Base-by-base conservation (phyloP, 2,329 filamentous ascomycete genomes). In the Nemania sp. region DNA sequence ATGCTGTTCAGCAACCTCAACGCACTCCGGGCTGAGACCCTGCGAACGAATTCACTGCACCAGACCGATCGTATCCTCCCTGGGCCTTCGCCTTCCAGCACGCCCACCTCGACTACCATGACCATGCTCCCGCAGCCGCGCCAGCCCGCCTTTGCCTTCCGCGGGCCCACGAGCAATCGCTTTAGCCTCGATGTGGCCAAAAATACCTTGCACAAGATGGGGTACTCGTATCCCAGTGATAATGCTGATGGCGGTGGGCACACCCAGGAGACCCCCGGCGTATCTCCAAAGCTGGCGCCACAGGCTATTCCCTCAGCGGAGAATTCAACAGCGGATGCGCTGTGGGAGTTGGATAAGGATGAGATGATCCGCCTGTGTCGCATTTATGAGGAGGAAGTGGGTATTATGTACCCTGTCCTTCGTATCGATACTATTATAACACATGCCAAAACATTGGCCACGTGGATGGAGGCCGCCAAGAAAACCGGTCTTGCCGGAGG, bases 181-280 rank as follows among this genome's bases (percentile, higher is more conserved):
- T 96, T 92, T 72, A 92, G 88, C 61, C 82, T 96, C 24, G 89
- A 93, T 59, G 86, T 96, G 12, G 91, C 92, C 30, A 92, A 91
- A 70, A 90, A 83, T 47, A 96, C 91, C 44, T 79, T 96, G 31
- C 88, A 91, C 66, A 92, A 86, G 56, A 96, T 96, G 89, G 91
- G 91, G 3, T 94, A 95, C 66, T 86, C 84, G 23, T 82, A 79
- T 1, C 74, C 83, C 2, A 81, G 80, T 1, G 86, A 86, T 43
- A 75, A 70, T 2, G 75, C 81, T n/a, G 85, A 88, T n/a, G 84
- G 86, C 30, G 78, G 78, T 23, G 73, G 72, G 3, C 79, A 79
- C 1, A 75, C 60, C 8, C 68, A 72, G 9, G 67, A 67, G 8
- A 69, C 67, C 1, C 66, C 69, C 0, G 64, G 58, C 7, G 48